Conservation (phyloP, 2,329 filamentous ascomycete genomes). For the Pyrenophora tritici-repentis region DNA sequence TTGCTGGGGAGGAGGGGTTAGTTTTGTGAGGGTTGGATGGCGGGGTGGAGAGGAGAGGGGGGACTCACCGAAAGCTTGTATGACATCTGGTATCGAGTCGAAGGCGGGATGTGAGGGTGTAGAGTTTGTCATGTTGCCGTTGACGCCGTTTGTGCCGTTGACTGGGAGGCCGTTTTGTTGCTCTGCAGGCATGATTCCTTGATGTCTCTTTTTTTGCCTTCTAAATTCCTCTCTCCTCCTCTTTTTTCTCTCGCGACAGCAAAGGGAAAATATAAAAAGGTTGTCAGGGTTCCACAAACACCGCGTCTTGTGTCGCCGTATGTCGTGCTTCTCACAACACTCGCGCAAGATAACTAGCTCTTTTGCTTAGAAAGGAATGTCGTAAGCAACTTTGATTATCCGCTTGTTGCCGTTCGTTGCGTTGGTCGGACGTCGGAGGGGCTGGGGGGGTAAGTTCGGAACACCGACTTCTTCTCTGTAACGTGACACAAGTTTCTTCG, state of each 20-base stretch:
- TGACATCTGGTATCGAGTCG: constrained; percentile 54
- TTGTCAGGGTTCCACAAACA: no score
- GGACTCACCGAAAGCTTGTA: constrained; percentile 50
- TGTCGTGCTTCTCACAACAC: neutral
- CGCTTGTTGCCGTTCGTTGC: neutral
- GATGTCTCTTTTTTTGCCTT: neutral
- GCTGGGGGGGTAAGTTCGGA: neutral
- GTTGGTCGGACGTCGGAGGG: no score
- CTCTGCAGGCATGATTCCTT: constrained; percentile 30
- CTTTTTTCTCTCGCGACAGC: neutral
- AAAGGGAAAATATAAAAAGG: neutral
- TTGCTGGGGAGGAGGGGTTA: constrained; percentile 31
- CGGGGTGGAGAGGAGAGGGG: neutral
- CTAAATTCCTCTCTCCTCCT: neutral
- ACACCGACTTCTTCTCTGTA: neutral
- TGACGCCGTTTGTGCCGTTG: constrained; percentile 26
- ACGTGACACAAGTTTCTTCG: no score
- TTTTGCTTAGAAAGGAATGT: constrained; percentile 10
- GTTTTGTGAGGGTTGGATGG: fast-evolving
- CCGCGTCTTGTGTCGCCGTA: no score
- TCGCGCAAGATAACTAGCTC: neutral
- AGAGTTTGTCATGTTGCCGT: constrained; percentile 26
- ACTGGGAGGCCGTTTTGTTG: constrained; percentile 17
- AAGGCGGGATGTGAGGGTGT: constrained; percentile 48
- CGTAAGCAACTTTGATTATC: constrained; percentile 9